Evolutionary conservation across 2,329 filamentous ascomycete genomes (phyloP).

Genomic region (Colletotrichum orchidophilum): DNA sequence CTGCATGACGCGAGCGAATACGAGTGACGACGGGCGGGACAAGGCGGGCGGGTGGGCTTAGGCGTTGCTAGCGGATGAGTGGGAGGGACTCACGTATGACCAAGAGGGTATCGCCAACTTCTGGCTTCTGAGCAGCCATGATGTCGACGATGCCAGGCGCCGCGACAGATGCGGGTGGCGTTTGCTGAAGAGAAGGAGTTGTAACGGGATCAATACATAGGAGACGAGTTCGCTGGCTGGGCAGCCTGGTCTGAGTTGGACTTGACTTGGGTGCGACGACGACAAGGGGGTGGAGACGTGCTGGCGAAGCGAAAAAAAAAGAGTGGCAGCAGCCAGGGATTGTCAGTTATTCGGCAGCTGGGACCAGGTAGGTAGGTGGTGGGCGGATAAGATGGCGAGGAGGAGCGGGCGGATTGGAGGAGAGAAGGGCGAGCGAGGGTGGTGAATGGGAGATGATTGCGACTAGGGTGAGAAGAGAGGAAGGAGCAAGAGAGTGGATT

Average conservation of each 20-base stretch:
- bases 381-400: slow-evolving; percentile 16
- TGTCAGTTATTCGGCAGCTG: slow-evolving; percentile 27
- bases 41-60: slow-evolving; percentile 3
- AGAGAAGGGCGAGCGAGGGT: slow-evolving; percentile 8
- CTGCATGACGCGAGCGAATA: slow-evolving; percentile 19
- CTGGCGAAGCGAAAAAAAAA: slow-evolving; percentile 28
- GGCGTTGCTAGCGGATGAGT: slow-evolving; percentile 2
- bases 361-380: slow-evolving; percentile 23
- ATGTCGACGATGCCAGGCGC: slow-evolving; percentile 36
- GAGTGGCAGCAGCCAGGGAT: slow-evolving; percentile 28
- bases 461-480: slow-evolving; percentile 14
- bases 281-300: slow-evolving; percentile 16
- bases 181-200: slow-evolving; percentile 30
- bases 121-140: slow-evolving; percentile 63
- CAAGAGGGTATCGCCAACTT: slow-evolving; percentile 73
- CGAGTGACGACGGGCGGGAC: slow-evolving; percentile 6
- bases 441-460: slow-evolving; percentile 26
- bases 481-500: not conserved
- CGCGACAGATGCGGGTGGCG: slow-evolving; percentile 34
- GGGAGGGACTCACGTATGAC: slow-evolving; percentile 71
- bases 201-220: slow-evolving; percentile 34
- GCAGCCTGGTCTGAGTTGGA: slow-evolving; percentile 30
- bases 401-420: not conserved
- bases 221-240: slow-evolving; percentile 28
- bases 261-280: slow-evolving; percentile 27